These are phyloP conservation scores for Wickerhamiella vanderwaltii DNA, from an alignment of 805 yeast species.

Conservation along the genomic window DNA sequence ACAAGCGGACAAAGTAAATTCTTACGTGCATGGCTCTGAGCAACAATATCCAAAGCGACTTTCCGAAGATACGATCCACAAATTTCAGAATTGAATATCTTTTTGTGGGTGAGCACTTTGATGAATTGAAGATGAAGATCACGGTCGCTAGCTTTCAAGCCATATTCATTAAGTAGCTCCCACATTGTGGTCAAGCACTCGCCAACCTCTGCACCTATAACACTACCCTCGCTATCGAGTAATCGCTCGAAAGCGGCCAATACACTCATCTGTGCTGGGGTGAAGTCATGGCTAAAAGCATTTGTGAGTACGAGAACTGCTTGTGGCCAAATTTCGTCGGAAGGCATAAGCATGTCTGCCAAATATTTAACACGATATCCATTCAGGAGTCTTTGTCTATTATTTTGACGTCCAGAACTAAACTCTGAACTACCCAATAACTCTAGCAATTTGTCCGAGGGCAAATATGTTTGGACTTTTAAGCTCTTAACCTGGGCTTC, in stretches of 20 bases:
- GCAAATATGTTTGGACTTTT: not conserved
- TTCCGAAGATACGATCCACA: conserved; percentile 25
- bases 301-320: conserved; percentile 11
- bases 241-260: conserved; percentile 12
- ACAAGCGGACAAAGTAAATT: conserved; percentile 53
- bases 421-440: not conserved
- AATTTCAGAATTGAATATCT: conserved; percentile 27
- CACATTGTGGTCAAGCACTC: conserved; percentile 28
- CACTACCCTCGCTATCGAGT: not conserved
- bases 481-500: not conserved
- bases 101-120: conserved; percentile 32
- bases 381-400: conserved; percentile 5
- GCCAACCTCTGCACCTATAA: not conserved
- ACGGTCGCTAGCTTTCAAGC: conserved; percentile 55
- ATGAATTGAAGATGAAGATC: conserved; percentile 49
- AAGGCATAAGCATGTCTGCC: not conserved
- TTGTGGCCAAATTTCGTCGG: not conserved
- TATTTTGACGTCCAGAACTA: not conserved
- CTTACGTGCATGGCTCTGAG: conserved; percentile 43
- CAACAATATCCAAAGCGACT: conserved; percentile 22
- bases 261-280: conserved; percentile 11
- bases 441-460: not conserved
- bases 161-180: conserved; percentile 43
- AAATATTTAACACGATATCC: conserved; percentile 9
- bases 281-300: conserved; percentile 12